phyloP scores from a whole-genome alignment of 1,284 basidiomycete species.

The Psilocybe mexicana region DNA sequence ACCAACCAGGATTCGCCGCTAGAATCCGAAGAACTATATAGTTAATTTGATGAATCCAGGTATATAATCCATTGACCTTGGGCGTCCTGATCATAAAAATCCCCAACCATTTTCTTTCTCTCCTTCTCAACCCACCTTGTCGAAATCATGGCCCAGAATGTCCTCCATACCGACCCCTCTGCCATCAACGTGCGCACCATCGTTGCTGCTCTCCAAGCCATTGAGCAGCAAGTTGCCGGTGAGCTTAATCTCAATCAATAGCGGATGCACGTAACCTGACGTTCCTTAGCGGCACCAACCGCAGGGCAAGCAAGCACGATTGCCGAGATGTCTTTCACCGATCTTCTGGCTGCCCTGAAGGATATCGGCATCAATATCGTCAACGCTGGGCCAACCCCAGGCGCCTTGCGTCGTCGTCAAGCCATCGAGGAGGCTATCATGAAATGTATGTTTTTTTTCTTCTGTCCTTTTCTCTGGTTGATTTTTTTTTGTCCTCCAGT shows the following conservation, averaged over 20 bases:
- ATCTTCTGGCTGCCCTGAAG: neutral
- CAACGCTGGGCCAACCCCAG: neutral
- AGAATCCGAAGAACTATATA: neutral
- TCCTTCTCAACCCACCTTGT: neutral
- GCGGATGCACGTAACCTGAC: neutral
- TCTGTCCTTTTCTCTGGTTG: too few species aligned
- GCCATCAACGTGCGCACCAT: neutral
- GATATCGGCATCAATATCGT: neutral
- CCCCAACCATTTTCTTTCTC: neutral
- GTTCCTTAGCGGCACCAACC: neutral
- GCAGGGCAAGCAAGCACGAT: neutral
- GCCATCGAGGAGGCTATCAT: too few species aligned
- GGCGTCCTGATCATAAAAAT: neutral
- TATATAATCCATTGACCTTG: neutral
- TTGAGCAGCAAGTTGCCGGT: neutral
- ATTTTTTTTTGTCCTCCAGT: too few species aligned
- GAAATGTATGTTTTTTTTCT: too few species aligned
- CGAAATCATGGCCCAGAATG: neutral
- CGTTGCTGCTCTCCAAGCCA: neutral
- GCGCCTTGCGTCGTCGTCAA: too few species aligned
- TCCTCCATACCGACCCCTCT: neutral
- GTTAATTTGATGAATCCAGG: neutral
- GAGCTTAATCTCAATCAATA: neutral
- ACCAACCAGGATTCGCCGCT: neutral
- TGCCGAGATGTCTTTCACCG: neutral